Evolutionary conservation across 176 grass and related monocot genomes (phyloP), one percentile per base, ranked within the genome.

Genomic region (Cenchrus fungigraminus): DNA sequence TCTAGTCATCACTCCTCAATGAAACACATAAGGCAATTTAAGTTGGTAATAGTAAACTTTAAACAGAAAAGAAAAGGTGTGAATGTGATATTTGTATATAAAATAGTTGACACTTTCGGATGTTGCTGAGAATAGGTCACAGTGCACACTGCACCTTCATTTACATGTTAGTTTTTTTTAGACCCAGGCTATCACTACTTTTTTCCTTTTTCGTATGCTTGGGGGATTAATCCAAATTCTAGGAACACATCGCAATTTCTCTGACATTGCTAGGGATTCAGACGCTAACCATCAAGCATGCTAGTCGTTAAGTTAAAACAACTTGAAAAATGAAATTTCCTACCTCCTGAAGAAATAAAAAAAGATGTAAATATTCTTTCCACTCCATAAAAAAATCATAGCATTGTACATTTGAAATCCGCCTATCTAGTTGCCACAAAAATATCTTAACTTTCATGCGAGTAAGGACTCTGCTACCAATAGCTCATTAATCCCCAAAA

Each of bases 401-500:
- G 52, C 12, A 50, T 17, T 12, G 28, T 59, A 83, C 66, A 82
- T 74, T 76, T 58, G 37, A 74, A 82, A 46, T 50, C 12, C 49
- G 12, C 58, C 72, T 86, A 70, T 60, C 59, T 56, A 25, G 63
- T 78, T 78, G 9, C 37, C 4, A 57, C 2, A 46, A 53, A 82
- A 66, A 58, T 57, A 29, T 50, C 42, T 57, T 12, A 90, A 68
- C 37, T 82, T 79, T 90, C 69, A 87, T 9, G 29, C 10, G 11
- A 72, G 79, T 43, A 79, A 83, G 74, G 86, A 81, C 78, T 94
- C 92, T 60, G 71, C 81, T 37, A 87, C 65, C 84, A 88, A 22
- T 13, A 92, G 82, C 34, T 76, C 77, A 90, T 81, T 86, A 40
- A 95, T 88, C 54, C 89, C 84, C 25, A 75, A 84, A 84, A 98